A percentile compares a stretch with the other conserved stretches of the same genome.
phyloP scores from a whole-genome alignment of 106 monocot genomes.

The Ottelia alismoides region DNA sequence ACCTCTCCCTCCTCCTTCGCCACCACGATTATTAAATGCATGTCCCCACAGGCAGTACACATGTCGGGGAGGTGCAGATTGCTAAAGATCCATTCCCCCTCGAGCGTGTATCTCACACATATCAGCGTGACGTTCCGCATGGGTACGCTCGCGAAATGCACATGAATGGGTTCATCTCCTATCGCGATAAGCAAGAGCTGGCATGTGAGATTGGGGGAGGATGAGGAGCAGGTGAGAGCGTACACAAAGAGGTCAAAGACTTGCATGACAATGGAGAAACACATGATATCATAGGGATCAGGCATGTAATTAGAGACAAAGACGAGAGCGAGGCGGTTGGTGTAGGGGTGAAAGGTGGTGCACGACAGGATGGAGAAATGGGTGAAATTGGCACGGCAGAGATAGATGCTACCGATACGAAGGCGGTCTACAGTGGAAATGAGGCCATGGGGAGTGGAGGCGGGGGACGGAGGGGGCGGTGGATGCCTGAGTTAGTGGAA shows the following conservation, averaged over 20 bases:
- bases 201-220: background rate
- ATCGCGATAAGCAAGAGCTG: background rate
- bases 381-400: slow-evolving; percentile 3
- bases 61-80: background rate
- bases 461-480: slow-evolving; percentile 10
- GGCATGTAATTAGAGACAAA: slow-evolving; percentile 14
- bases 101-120: slow-evolving; percentile 14
- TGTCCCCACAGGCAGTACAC: slow-evolving; percentile 9
- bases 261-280: slow-evolving; percentile 11
- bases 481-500: slow-evolving; percentile 5
- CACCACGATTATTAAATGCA: slow-evolving; percentile 24
- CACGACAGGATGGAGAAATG: slow-evolving; percentile 13
- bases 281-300: slow-evolving; percentile 13
- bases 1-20: slow-evolving; percentile 6
- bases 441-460: slow-evolving; percentile 15
- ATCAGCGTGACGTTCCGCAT: background rate
- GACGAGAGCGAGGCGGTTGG: slow-evolving; percentile 13
- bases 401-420: slow-evolving; percentile 8
- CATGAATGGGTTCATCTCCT: slow-evolving; percentile 6
- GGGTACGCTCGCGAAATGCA: slow-evolving; percentile 9
- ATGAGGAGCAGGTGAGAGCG: slow-evolving; percentile 5
- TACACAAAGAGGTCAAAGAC: slow-evolving; percentile 27
- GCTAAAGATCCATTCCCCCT: slow-evolving; percentile 1
- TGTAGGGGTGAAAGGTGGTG: slow-evolving; percentile 3
- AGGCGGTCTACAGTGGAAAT: slow-evolving; percentile 16